These are phyloP conservation scores for Gossypium gossypioides DNA, from an alignment of 441 rosid genomes.

Conservation along the genomic window DNA sequence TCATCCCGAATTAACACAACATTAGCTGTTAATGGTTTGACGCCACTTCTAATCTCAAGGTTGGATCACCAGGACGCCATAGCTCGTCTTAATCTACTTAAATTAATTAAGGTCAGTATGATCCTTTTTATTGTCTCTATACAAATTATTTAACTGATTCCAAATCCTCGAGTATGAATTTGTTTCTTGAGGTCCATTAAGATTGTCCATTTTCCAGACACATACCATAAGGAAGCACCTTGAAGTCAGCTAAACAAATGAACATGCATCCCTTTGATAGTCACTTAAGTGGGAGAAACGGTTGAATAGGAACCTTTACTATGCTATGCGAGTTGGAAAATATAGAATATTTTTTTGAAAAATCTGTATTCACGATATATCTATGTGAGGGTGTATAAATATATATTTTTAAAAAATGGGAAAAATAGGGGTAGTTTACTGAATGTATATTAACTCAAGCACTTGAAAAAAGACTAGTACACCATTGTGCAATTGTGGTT, in stretches of 20 bases:
- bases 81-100: slow-evolving; percentile 90
- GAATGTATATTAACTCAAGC: not conserved
- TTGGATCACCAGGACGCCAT: slow-evolving; percentile 96
- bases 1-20: slow-evolving; percentile 84
- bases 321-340: not conserved
- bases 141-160: not conserved
- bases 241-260: too few relatives aligned
- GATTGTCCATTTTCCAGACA: not conserved
- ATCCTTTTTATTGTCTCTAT: not conserved
- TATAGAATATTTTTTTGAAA: not conserved
- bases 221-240: not conserved
- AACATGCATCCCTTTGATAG: not conserved
- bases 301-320: not conserved
- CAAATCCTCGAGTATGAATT: not conserved
- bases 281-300: not conserved
- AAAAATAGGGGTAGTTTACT: not conserved
- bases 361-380: not conserved
- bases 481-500: not conserved
- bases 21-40: slow-evolving; percentile 89
- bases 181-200: not conserved
- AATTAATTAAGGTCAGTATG: slow-evolving; percentile 66
- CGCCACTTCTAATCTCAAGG: slow-evolving; percentile 77
- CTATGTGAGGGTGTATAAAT: not conserved
- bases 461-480: not conserved
- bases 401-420: not conserved